Percentiles rank a stretch among this genome's conserved stretches.
Evolutionary conservation across 225 moss, liverwort and hornwort species (phyloP).

Genomic region (Pleurozium schreberi): DNA sequence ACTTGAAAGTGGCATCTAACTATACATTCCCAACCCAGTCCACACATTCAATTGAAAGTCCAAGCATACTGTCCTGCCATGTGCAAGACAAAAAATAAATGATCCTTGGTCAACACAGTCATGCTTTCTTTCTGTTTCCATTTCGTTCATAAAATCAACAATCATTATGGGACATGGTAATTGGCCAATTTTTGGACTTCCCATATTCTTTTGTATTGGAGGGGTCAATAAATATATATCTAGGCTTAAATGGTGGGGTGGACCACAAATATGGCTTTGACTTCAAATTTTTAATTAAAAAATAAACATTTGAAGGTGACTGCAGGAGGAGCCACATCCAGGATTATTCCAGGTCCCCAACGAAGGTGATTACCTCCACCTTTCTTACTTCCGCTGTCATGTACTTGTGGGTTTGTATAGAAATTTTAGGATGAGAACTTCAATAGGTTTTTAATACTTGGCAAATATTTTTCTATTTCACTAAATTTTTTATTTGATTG

Average conservation of each 20-base stretch:
- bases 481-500: too few species aligned
- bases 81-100: neutral
- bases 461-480: neutral
- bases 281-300: neutral
- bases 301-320: neutral
- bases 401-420: too few species aligned
- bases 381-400: neutral
- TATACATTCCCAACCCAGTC: neutral
- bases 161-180: neutral
- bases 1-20: neutral
- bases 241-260: neutral
- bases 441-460: neutral
- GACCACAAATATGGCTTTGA: neutral
- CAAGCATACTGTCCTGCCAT: neutral
- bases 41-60: neutral
- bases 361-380: neutral
- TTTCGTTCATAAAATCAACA: neutral
- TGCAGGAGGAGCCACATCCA: neutral
- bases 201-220: neutral
- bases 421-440: neutral
- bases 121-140: too few species aligned
- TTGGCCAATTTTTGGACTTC: neutral
- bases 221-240: neutral
- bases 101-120: neutral
- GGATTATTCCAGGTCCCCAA: neutral